These are phyloP conservation scores for Magnolia sinica DNA, from an alignment of 164 flowering plant genomes.

Conservation along the genomic window DNA sequence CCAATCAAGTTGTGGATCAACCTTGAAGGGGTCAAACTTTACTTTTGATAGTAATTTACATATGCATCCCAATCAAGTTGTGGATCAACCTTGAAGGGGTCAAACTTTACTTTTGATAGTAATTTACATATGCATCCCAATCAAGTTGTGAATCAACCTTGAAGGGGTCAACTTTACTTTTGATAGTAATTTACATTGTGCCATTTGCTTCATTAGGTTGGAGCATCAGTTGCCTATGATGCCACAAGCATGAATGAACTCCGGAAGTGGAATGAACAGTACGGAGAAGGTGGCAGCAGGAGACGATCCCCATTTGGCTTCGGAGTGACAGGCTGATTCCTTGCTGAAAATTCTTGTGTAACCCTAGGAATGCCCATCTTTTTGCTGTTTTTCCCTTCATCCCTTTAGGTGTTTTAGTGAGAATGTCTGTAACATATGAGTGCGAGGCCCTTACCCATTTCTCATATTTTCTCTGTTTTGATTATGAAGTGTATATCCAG, in stretches of 20 bases:
- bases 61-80: no score
- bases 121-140: no score
- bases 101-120: no score
- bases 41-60: no score
- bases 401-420: background rate
- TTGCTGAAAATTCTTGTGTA: background rate
- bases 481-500: no score
- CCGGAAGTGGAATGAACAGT: constrained; percentile 95
- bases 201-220: constrained; percentile 46
- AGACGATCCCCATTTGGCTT: constrained; percentile 86
- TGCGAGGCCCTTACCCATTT: no score
- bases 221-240: constrained; percentile 86
- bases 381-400: background rate
- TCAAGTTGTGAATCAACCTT: background rate
- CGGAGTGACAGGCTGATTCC: constrained; percentile 17
- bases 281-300: constrained; percentile 97
- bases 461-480: no score
- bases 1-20: background rate
- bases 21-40: no score
- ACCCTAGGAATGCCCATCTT: background rate
- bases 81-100: no score
- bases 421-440: no score
- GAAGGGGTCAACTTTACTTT: background rate
- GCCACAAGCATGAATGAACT: constrained; percentile 95
- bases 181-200: no score